phyloP scores from a whole-genome alignment of 331 rosid genomes.

The Quercus tomentella region DNA sequence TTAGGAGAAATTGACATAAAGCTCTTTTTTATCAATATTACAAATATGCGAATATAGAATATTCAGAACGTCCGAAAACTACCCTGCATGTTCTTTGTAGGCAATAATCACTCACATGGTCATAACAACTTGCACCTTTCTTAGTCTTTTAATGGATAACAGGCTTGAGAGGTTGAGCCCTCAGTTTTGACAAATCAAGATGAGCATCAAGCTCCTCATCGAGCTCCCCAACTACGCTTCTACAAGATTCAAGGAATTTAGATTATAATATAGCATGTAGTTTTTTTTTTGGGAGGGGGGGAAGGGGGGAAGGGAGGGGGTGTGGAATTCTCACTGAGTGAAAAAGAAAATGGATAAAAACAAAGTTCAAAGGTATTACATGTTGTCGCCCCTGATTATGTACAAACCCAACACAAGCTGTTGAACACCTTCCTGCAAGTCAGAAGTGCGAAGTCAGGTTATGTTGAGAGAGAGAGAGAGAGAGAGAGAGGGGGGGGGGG shows the following conservation, averaged over 20 bases:
- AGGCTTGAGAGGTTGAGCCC: conserved; percentile 90
- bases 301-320: too few species aligned
- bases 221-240: conserved; percentile 95
- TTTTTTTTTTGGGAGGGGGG: too few species aligned
- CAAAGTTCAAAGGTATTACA: conserved; percentile 35
- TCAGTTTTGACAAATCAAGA: conserved; percentile 72
- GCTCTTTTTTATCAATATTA: neutral
- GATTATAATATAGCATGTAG: neutral
- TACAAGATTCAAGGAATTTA: conserved; percentile 36
- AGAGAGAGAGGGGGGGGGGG: accelerated
- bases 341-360: neutral
- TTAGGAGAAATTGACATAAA: neutral
- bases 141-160: conserved; percentile 59
- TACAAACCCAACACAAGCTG: conserved; percentile 92
- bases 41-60: neutral
- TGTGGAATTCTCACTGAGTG: neutral
- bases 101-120: neutral
- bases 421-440: conserved; percentile 93
- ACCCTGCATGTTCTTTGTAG: neutral
- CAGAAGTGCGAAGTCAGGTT: conserved; percentile 16
- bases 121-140: neutral
- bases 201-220: conserved; percentile 90
- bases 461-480: too few species aligned
- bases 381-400: conserved; percentile 97
- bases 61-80: neutral